Percentiles rank a stretch among this genome's conserved stretches.
phyloP scores from a whole-genome alignment of 2,329 filamentous ascomycete species.

The Ophiocordyceps sinensis region DNA sequence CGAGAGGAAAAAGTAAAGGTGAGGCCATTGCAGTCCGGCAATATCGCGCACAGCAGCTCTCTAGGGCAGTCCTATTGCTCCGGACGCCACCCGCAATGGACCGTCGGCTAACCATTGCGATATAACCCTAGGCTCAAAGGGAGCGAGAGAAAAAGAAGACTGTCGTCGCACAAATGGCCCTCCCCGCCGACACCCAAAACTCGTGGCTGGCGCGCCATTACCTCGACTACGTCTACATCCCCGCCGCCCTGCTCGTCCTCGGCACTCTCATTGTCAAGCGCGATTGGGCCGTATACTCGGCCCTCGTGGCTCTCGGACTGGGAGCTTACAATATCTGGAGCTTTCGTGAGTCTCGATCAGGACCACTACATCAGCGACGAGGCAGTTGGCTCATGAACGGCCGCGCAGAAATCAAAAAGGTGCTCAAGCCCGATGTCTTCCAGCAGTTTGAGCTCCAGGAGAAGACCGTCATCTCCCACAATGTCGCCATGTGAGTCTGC shows the following conservation, averaged over 20 bases:
- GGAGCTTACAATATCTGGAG: slow-evolving; percentile 58
- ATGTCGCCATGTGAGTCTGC: slow-evolving; percentile 75
- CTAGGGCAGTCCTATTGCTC: too few species aligned
- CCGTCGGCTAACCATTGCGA: too few species aligned
- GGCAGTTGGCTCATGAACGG: not conserved
- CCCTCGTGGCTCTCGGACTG: slow-evolving; percentile 49
- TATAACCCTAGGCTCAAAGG: too few species aligned
- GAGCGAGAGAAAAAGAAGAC: too few species aligned
- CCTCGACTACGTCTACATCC: slow-evolving; percentile 71
- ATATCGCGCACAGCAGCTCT: too few species aligned
- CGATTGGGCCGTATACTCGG: slow-evolving; percentile 61
- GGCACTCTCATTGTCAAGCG: slow-evolving; percentile 66
- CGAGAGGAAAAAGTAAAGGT: too few species aligned
- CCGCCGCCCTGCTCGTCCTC: slow-evolving; percentile 62
- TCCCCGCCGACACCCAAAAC: slow-evolving; percentile 11
- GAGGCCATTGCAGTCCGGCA: too few species aligned
- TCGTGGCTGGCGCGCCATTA: slow-evolving; percentile 42
- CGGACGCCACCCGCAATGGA: too few species aligned
- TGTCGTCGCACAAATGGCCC: slow-evolving; percentile 8
- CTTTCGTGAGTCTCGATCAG: slow-evolving; percentile 43
- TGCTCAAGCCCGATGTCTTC: slow-evolving; percentile 76
- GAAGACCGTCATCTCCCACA: slow-evolving; percentile 93
- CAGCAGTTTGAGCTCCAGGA: slow-evolving; percentile 87
- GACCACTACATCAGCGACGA: not conserved
- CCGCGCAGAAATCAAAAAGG: slow-evolving; percentile 54